These are phyloP conservation scores for Osmanthus fragrans DNA, from an alignment of 257 asterid species.

Conservation along the genomic window DNA sequence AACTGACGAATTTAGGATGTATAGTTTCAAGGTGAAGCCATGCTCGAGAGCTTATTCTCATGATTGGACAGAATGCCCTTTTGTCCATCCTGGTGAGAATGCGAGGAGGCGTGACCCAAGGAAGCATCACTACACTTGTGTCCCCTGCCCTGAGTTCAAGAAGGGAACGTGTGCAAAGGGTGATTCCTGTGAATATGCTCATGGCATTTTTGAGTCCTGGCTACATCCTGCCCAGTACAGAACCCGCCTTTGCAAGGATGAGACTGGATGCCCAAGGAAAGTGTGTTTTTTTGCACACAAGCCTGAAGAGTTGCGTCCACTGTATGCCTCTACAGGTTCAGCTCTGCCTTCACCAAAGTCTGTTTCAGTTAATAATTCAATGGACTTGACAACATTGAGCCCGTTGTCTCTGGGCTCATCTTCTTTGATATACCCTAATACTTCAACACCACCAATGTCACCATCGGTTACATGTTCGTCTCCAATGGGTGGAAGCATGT, in stretches of 20 bases:
- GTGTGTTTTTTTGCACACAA: slow-evolving; percentile 93
- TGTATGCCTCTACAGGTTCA: slow-evolving; percentile 81
- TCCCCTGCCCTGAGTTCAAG: slow-evolving; percentile 94
- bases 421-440: slow-evolving; percentile 36
- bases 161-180: slow-evolving; percentile 71
- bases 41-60: slow-evolving; percentile 61
- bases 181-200: slow-evolving; percentile 81
- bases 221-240: slow-evolving; percentile 93
- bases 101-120: slow-evolving; percentile 64
- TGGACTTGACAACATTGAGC: slow-evolving; percentile 53
- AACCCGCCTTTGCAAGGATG: slow-evolving; percentile 90
- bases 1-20: slow-evolving; percentile 57
- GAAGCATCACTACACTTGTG: slow-evolving; percentile 66
- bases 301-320: slow-evolving; percentile 71
- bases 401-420: slow-evolving; percentile 55
- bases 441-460: slow-evolving; percentile 63
- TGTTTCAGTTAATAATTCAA: slow-evolving; percentile 28
- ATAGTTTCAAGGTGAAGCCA: slow-evolving; percentile 53
- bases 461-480: slow-evolving; percentile 65
- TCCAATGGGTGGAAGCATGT: slow-evolving; percentile 47
- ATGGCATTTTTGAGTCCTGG: slow-evolving; percentile 95
- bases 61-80: slow-evolving; percentile 62
- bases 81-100: slow-evolving; percentile 55
- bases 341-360: slow-evolving; percentile 82
- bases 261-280: slow-evolving; percentile 72